A percentile compares a stretch with the other conserved stretches of the same genome.
These are phyloP conservation scores for Zygoascus meyerae DNA, from an alignment of 1,139 yeast genomes.

Conservation along the genomic window DNA sequence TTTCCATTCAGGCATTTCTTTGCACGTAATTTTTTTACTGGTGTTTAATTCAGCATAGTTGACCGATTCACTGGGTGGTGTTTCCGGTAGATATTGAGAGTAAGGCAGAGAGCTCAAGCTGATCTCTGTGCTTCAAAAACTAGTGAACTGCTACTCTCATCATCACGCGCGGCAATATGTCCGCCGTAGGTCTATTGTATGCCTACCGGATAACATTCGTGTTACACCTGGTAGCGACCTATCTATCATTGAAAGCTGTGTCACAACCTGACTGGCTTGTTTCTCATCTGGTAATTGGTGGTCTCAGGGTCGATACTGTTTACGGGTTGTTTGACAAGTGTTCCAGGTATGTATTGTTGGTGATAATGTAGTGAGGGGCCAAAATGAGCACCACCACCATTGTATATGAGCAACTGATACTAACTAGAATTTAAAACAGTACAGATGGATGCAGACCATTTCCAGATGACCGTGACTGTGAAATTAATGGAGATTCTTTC, in stretches of 20 bases:
- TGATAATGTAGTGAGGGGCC: too few species aligned
- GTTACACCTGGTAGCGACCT: constrained; percentile 12
- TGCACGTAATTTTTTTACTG: too few species aligned
- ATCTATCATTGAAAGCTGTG: constrained; percentile 14
- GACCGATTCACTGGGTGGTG: too few species aligned
- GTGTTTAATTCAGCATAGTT: too few species aligned
- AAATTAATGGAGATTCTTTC: constrained; percentile 15
- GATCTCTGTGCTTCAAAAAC: too few species aligned
- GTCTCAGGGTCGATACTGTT: constrained; percentile 7
- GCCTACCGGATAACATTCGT: constrained; percentile 14
- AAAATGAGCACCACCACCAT: too few species aligned
- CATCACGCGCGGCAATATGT: not conserved
- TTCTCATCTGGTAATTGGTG: constrained; percentile 9
- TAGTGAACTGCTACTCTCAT: too few species aligned
- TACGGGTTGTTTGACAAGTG: constrained; percentile 12
- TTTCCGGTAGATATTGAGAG: too few species aligned
- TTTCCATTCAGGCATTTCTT: too few species aligned
- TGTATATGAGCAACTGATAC: too few species aligned
- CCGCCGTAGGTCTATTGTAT: constrained; percentile 5
- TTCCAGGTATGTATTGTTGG: constrained; percentile 9
- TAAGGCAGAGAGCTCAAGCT: too few species aligned
- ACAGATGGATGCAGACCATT: constrained; percentile 15
- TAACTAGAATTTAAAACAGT: not conserved
- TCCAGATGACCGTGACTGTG: constrained; percentile 17
- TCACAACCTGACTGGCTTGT: constrained; percentile 14